A percentile compares a stretch with the other conserved stretches of the same genome.
Evolutionary conservation across 257 asterid genomes (phyloP).

Genomic region (Marsdenia floribunda): DNA sequence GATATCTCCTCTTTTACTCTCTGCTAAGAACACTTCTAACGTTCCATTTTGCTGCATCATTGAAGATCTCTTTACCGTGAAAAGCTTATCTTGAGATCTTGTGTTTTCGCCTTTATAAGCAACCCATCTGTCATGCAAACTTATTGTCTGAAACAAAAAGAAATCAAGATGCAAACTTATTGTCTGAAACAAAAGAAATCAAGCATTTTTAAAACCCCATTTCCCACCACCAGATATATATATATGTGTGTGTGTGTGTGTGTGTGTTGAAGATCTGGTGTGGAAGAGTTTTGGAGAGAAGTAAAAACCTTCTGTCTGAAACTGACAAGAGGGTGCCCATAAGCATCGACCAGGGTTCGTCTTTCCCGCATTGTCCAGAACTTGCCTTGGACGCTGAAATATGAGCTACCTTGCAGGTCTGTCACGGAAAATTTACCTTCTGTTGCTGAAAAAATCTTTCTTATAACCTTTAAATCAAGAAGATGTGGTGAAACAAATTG

Average conservation of each 20-base stretch:
- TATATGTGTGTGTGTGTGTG: no score
- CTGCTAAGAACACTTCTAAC: background rate
- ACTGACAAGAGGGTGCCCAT: conserved; percentile 11
- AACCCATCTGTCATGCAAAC: conserved; percentile 3
- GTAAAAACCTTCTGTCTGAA: background rate
- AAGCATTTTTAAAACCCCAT: background rate
- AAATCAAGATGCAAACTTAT: no score
- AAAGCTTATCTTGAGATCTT: background rate
- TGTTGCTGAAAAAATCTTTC: conserved; percentile 6
- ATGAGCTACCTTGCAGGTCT: conserved; percentile 51
- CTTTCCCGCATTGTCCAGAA: conserved; percentile 1
- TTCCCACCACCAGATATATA: no score
- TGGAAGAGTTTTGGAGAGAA: background rate
- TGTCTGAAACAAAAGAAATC: background rate
- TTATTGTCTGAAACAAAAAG: conserved; percentile 5
- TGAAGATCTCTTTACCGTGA: background rate
- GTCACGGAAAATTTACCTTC: conserved; percentile 57
- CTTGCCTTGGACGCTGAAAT: conserved; percentile 40
- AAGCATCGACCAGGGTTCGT: conserved; percentile 7
- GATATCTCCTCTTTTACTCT: background rate
- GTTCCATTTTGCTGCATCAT: background rate
- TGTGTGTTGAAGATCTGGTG: background rate
- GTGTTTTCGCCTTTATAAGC: conserved; percentile 2
- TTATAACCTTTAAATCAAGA: conserved; percentile 5
- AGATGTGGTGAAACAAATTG: background rate